Conservation (phyloP, 495 filamentous ascomycete genomes). For the Penicillium salamii region DNA sequence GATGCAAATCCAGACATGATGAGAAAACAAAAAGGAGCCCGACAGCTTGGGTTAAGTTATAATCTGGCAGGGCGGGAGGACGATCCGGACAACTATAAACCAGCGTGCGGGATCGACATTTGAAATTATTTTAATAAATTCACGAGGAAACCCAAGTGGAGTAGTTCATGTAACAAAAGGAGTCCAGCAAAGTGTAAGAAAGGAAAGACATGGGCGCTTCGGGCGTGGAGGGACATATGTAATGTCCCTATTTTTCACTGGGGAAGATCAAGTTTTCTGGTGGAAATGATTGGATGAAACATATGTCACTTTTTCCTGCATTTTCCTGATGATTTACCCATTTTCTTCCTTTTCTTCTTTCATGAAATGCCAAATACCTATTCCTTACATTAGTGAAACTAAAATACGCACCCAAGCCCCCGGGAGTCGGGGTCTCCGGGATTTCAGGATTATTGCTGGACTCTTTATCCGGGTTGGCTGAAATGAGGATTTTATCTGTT, state of each 20-base stretch:
- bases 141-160: slow-evolving; percentile 16
- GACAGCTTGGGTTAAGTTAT: slow-evolving; percentile 47
- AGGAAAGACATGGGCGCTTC: slow-evolving; percentile 7
- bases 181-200: slow-evolving; percentile 8
- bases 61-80: slow-evolving; percentile 38
- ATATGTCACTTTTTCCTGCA: not conserved
- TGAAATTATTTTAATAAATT: slow-evolving; percentile 6
- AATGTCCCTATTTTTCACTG: not conserved
- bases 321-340: not conserved
- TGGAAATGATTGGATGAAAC: not conserved
- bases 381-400: not conserved
- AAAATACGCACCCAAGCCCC: not conserved
- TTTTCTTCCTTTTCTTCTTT: too few relatives aligned
- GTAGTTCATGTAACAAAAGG: slow-evolving; percentile 17
- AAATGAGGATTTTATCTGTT: not conserved
- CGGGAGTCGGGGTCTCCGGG: not conserved
- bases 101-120: slow-evolving; percentile 20
- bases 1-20: slow-evolving; percentile 5
- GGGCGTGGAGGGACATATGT: slow-evolving; percentile 5
- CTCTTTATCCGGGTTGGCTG: not conserved
- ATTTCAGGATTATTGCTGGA: not conserved
- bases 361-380: too few relatives aligned
- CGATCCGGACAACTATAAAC: slow-evolving; percentile 32
- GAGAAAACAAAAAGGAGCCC: slow-evolving; percentile 23
- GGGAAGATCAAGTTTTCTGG: not conserved